Evolutionary conservation across 805 yeast species (phyloP).

Genomic region (Spathaspora gorwiae): DNA sequence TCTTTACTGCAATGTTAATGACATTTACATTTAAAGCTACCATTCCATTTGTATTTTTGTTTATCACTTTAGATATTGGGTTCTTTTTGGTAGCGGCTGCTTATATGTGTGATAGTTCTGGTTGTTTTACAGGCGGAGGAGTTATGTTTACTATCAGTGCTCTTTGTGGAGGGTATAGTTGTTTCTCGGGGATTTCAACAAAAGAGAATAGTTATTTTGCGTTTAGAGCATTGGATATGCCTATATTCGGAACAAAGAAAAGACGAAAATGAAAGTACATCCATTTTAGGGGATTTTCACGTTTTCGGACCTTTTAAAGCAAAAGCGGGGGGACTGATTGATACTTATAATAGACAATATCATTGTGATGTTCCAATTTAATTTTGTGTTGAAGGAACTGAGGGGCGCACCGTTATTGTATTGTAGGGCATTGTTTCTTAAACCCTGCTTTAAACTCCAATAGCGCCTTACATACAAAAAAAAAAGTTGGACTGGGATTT

Average conservation of each 20-base stretch:
- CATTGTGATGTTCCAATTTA: no score
- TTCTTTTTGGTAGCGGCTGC: constrained; percentile 51
- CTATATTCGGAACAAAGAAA: not conserved
- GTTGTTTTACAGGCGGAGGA: constrained; percentile 54
- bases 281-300: no score
- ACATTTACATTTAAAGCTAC: constrained; percentile 61
- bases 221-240: not conserved
- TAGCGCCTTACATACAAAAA: no score
- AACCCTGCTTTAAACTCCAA: no score
- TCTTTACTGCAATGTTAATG: constrained; percentile 52
- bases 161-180: constrained; percentile 54
- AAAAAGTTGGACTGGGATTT: no score
- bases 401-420: no score
- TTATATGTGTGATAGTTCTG: constrained; percentile 40
- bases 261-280: no score
- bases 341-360: no score
- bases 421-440: no score
- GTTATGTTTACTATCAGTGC: constrained; percentile 53
- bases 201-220: constrained; percentile 54
- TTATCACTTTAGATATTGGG: constrained; percentile 52
- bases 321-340: no score
- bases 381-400: no score
- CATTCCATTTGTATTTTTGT: constrained; percentile 54
- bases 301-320: no score
- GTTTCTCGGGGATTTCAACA: constrained; percentile 58